Evolutionary conservation across 2,329 filamentous ascomycete species (phyloP).

Genomic region (Colletotrichum gigasporum): DNA sequence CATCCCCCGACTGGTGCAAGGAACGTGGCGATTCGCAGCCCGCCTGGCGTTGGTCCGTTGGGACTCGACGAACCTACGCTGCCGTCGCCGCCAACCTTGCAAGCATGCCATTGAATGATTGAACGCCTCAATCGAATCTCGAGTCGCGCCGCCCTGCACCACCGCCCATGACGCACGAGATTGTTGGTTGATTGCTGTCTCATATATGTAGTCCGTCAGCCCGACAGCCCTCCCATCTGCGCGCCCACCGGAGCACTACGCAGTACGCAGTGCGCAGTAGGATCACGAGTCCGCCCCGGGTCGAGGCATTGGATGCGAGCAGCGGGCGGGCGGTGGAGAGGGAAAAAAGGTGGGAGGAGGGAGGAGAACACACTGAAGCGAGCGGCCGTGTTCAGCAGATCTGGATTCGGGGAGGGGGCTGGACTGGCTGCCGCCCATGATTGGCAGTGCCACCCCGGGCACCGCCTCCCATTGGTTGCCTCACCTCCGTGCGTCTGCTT

Average conservation of each 20-base stretch:
- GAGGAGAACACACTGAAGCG: too few relatives aligned
- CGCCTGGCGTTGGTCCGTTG: conserved; percentile 15
- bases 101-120: conserved; percentile 7
- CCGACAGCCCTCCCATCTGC: neutral
- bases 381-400: conserved; percentile 17
- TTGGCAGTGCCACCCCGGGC: conserved; percentile 6
- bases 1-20: conserved; percentile 24
- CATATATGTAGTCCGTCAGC: conserved; percentile 10
- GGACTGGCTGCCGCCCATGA: conserved; percentile 8
- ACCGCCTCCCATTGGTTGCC: conserved; percentile 23
- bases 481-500: conserved; percentile 23
- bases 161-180: neutral
- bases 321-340: neutral
- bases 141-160: neutral
- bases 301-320: conserved; percentile 14
- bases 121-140: conserved; percentile 18
- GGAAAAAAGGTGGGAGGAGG: neutral
- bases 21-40: conserved; percentile 28
- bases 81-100: conserved; percentile 11
- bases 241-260: neutral
- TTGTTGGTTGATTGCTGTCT: neutral
- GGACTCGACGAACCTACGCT: conserved; percentile 28
- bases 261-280: too few relatives aligned
- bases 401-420: conserved; percentile 26
- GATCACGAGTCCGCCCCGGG: conserved; percentile 17